Base-by-base conservation (phyloP, 140 eudicot genomes). In the Oenanthe javanica region DNA sequence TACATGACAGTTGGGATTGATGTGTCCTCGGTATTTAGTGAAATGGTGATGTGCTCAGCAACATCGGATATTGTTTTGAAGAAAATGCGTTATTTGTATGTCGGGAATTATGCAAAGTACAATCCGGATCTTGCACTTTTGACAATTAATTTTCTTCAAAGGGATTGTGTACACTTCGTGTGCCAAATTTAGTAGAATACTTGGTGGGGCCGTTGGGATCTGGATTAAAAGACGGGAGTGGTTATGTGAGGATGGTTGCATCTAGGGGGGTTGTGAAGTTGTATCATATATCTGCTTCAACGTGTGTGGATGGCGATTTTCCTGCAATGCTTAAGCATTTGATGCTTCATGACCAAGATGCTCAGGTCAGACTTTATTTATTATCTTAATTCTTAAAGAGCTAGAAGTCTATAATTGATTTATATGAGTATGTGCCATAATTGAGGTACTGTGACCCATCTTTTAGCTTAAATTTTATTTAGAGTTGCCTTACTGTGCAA, bases 31-130 rank as follows among this genome's bases (percentile, higher is more conserved):
- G 89, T 95, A 51, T 95, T 95, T 63, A 92, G 99, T 63, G 97
- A 95, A 83, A 95, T 95, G 97, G 99, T 95, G 80, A 95, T 95
- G 99, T 95, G 99, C 81, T 95, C 99, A 12, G 99, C 99, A 1
- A 92, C 99, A 1, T 90, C 97, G 0, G 99, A 95, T 74, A 95
- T 91, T 16, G 97, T 95, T 49, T 81, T 95, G 61, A 92, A 95
- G 90, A 95, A 95, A 82, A 95, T 95, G 97, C 92, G 99, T 82
- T 95, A 95, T 72, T 78, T 95, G 80, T 95, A 95, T 72, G 97
- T 94, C 2, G 97, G 97, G n/a, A 95, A 95, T 75, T 95, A 95
- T 70, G 99, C 97, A 7, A 95, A 87, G 86, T 55, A 84, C 86
- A 95, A 95, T 50, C 99, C 97, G 0, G 99, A 95, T 82, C 93